Evolutionary conservation across 2,329 filamentous ascomycete genomes (phyloP).

Genomic region (Cyphellophora attinorum): DNA sequence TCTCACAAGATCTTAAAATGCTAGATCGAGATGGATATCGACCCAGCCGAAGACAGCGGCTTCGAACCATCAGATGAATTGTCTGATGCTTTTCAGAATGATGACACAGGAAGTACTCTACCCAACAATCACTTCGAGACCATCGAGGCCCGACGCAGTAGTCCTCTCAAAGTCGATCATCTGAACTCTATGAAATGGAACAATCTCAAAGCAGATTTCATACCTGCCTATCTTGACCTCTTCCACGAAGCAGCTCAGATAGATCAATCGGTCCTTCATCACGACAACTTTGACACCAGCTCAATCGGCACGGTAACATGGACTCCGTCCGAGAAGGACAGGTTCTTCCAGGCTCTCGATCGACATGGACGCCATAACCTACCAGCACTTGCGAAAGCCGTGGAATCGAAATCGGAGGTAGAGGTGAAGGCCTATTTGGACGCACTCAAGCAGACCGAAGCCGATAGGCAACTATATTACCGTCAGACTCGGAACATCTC

Average conservation of each 20-base stretch:
- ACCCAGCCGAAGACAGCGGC: too few species aligned
- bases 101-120: too few species aligned
- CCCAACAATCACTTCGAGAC: neutral
- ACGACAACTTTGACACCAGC: constrained; percentile 26
- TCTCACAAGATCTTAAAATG: too few species aligned
- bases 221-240: constrained; percentile 39
- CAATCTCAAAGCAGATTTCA: constrained; percentile 26
- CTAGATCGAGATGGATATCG: too few species aligned
- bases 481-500: constrained; percentile 29
- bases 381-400: constrained; percentile 49
- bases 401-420: constrained; percentile 62
- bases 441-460: constrained; percentile 46
- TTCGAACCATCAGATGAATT: too few species aligned
- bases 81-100: too few species aligned
- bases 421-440: constrained; percentile 65
- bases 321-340: constrained; percentile 60
- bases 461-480: constrained; percentile 29
- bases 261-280: constrained; percentile 23
- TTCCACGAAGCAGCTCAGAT: constrained; percentile 47
- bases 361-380: constrained; percentile 56
- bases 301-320: constrained; percentile 64
- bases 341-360: constrained; percentile 57
- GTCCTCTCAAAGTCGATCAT: neutral
- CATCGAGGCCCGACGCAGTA: neutral
- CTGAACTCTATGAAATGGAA: constrained; percentile 15